Percentiles rank a stretch among this genome's conserved stretches.
Evolutionary conservation across 2,329 filamentous ascomycete genomes (phyloP).

Genomic region (Geosmithia morbida): DNA sequence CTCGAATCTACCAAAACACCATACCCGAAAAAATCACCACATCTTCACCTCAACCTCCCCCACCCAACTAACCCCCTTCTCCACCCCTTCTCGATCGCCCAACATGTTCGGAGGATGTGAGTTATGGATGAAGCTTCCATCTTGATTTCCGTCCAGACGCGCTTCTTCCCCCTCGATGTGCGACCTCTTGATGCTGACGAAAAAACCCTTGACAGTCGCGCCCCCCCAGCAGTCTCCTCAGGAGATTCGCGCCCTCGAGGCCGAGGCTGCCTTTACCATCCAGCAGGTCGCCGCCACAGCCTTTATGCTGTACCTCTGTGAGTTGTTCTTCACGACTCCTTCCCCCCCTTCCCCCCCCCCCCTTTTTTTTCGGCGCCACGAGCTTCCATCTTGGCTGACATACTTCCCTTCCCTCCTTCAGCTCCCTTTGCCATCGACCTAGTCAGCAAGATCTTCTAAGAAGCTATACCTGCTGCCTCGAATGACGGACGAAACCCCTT

Average conservation of each 20-base stretch:
- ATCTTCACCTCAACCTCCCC: neutral
- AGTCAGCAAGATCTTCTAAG: constrained; percentile 27
- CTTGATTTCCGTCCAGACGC: neutral
- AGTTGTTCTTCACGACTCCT: constrained; percentile 11
- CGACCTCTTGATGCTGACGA: neutral
- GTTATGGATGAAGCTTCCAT: constrained; percentile 9
- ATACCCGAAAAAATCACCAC: neutral
- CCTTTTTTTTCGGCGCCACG: no score
- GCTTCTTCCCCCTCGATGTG: neutral
- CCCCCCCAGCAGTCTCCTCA: constrained; percentile 55
- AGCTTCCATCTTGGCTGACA: constrained; percentile 2
- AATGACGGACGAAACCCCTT: neutral
- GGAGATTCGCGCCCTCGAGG: constrained; percentile 57
- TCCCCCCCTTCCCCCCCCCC: no score
- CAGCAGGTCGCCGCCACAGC: constrained; percentile 52
- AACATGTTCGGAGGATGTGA: constrained; percentile 52
- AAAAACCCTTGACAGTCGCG: constrained; percentile 30
- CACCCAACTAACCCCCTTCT: neutral
- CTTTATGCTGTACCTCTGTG: constrained; percentile 65
- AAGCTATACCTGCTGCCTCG: neutral
- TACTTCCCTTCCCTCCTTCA: constrained; percentile 10
- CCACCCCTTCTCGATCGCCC: constrained; percentile 4
- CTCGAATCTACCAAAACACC: neutral
- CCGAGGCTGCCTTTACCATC: constrained; percentile 51
- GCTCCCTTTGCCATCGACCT: constrained; percentile 45